These are phyloP conservation scores for Emmonsiellopsis sp. DNA, from an alignment of 2,329 filamentous ascomycete genomes.

Conservation along the genomic window DNA sequence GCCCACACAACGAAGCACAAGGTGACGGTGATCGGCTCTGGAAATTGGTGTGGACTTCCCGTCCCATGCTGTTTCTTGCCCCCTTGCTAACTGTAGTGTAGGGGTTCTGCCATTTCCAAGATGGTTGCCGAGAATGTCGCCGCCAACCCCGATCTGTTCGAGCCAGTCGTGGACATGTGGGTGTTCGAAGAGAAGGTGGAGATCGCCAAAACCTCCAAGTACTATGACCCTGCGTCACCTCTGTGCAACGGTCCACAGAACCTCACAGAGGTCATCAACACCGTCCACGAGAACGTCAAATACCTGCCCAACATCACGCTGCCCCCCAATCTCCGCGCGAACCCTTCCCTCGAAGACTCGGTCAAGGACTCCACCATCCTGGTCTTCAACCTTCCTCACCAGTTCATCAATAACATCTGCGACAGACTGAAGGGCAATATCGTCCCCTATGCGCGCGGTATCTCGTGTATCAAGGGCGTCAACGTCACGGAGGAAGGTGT, in stretches of 20 bases:
- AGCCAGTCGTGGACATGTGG: constrained; percentile 94
- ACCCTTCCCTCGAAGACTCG: constrained; percentile 49
- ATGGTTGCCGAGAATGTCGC: constrained; percentile 89
- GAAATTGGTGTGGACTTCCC: constrained; percentile 65
- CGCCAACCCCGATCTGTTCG: constrained; percentile 69
- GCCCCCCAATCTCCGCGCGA: constrained; percentile 55
- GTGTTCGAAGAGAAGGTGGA: constrained; percentile 88
- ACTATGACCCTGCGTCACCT: constrained; percentile 55
- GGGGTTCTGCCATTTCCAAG: constrained; percentile 95
- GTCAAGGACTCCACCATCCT: constrained; percentile 80
- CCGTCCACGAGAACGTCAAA: constrained; percentile 90
- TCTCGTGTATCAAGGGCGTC: constrained; percentile 97
- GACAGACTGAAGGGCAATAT: constrained; percentile 79
- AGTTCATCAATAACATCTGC: constrained; percentile 80
- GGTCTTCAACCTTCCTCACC: constrained; percentile 89
- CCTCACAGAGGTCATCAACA: constrained; percentile 85
- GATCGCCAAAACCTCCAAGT: constrained; percentile 59
- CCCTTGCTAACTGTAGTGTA: constrained; percentile 25
- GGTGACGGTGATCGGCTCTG: constrained; percentile 87
- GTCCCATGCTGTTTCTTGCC: not conserved
- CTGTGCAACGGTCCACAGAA: constrained; percentile 63
- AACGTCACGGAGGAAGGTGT: constrained; percentile 81
- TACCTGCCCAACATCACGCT: constrained; percentile 86
- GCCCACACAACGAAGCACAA: constrained; percentile 67
- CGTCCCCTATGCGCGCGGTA: constrained; percentile 80